phyloP scores from a whole-genome alignment of 352 stramenopile species.

The Phytophthora hibernalis region DNA sequence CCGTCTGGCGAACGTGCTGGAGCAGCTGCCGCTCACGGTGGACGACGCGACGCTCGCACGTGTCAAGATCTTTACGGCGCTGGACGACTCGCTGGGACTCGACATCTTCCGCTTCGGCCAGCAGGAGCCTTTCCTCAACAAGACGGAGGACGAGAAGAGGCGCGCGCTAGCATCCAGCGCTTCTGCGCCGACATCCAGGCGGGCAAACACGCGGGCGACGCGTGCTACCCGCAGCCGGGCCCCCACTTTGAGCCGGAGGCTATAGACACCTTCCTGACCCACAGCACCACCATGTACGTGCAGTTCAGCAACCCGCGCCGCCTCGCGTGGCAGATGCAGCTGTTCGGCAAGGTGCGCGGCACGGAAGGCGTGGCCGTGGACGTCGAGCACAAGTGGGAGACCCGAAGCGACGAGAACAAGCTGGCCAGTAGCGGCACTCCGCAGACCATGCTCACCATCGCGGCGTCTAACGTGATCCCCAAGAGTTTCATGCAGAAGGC shows the following conservation, averaged over 20 bases:
- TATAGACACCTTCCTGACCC: slow-evolving; percentile 72
- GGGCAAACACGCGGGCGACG: slow-evolving; percentile 69
- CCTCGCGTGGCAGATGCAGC: slow-evolving; percentile 71
- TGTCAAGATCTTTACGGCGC: slow-evolving; percentile 92
- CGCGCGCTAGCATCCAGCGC: slow-evolving; percentile 61
- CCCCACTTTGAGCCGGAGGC: slow-evolving; percentile 65
- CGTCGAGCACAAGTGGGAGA: slow-evolving; percentile 88
- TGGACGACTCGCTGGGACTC: slow-evolving; percentile 85
- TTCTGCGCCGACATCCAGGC: slow-evolving; percentile 80
- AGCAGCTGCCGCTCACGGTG: slow-evolving; percentile 71
- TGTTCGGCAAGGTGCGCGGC: slow-evolving; percentile 72
- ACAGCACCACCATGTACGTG: slow-evolving; percentile 86
- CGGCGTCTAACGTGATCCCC: slow-evolving; percentile 82
- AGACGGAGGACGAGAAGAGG: slow-evolving; percentile 65
- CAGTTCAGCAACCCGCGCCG: slow-evolving; percentile 82
- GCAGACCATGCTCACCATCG: slow-evolving; percentile 89
- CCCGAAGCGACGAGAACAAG: slow-evolving; percentile 85
- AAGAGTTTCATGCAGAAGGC: slow-evolving; percentile 86
- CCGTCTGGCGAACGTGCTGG: slow-evolving; percentile 73
- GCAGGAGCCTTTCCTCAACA: slow-evolving; percentile 76
- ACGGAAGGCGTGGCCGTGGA: slow-evolving; percentile 80
- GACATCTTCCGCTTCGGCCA: slow-evolving; percentile 89
- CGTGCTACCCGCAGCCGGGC: slow-evolving; percentile 60
- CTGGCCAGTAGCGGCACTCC: slow-evolving; percentile 53
- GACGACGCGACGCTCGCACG: slow-evolving; percentile 71